A percentile compares a stretch with the other conserved stretches of the same genome.
Evolutionary conservation across 1,284 basidiomycete species (phyloP).

Genomic region (Sporisorium graminicola): DNA sequence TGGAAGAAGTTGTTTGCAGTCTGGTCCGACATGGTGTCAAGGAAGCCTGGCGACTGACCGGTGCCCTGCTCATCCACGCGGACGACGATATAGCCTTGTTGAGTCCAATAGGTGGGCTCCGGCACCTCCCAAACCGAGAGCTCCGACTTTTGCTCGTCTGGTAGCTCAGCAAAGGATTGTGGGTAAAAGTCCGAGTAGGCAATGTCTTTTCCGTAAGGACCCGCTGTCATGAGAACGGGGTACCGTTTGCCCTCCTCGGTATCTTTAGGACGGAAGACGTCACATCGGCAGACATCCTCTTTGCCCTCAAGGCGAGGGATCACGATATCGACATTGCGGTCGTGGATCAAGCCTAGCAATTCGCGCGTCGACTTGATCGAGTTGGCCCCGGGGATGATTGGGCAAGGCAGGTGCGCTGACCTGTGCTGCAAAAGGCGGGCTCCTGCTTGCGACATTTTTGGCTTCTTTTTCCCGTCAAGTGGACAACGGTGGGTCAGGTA

Average conservation of each 20-base stretch:
- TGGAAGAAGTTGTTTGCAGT: conserved; percentile 66
- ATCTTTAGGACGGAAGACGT: conserved; percentile 63
- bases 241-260: conserved; percentile 39
- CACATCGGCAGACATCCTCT: conserved; percentile 58
- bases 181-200: conserved; percentile 63
- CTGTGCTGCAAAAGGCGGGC: conserved; percentile 12
- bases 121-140: conserved; percentile 69
- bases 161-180: conserved; percentile 60
- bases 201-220: conserved; percentile 69
- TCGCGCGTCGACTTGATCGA: conserved; percentile 22
- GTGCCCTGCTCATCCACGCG: conserved; percentile 68
- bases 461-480: neutral
- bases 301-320: conserved; percentile 64
- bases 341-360: conserved; percentile 31
- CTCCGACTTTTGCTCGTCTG: conserved; percentile 64
- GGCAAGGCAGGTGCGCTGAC: conserved; percentile 23
- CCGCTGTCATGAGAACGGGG: conserved; percentile 66
- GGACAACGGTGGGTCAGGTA: neutral
- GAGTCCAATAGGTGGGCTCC: conserved; percentile 67
- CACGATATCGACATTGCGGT: conserved; percentile 67
- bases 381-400: conserved; percentile 22
- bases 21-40: conserved; percentile 66
- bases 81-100: conserved; percentile 67
- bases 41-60: conserved; percentile 63
- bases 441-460: conserved; percentile 21